Percentiles rank a stretch among this genome's conserved stretches.
These are phyloP conservation scores for Knoxdaviesia capensis DNA, from an alignment of 2,329 filamentous ascomycete genomes.

Conservation along the genomic window DNA sequence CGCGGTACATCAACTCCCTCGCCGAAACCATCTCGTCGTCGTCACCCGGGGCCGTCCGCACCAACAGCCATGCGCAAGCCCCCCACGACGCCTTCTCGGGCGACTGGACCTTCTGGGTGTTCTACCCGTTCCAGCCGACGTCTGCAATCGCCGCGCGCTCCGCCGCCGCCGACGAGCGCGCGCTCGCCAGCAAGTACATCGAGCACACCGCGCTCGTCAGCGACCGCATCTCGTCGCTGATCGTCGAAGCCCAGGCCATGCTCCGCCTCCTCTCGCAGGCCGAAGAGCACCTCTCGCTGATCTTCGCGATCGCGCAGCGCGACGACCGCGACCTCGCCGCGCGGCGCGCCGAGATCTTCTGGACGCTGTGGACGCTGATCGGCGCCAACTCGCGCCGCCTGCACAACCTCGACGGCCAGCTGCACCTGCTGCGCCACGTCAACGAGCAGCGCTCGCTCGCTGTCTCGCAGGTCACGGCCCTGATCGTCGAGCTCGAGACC, in stretches of 20 bases:
- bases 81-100: constrained; percentile 10
- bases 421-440: constrained; percentile 45
- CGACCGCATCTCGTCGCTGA: constrained; percentile 46
- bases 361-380: constrained; percentile 52
- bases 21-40: constrained; percentile 12
- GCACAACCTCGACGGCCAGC: constrained; percentile 39
- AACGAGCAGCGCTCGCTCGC: constrained; percentile 43
- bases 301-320: constrained; percentile 46
- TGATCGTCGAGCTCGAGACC: constrained; percentile 52
- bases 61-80: constrained; percentile 3
- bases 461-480: constrained; percentile 44
- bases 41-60: constrained; percentile 10
- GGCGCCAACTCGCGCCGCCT: constrained; percentile 45
- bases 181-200: constrained; percentile 54
- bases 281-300: constrained; percentile 48
- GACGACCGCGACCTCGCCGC: constrained; percentile 38
- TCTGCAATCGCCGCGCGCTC: constrained; percentile 8
- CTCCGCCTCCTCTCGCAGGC: constrained; percentile 44
- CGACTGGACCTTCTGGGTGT: constrained; percentile 21
- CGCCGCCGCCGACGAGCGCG: constrained; percentile 28
- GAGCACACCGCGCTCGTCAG: constrained; percentile 50
- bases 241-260: constrained; percentile 49
- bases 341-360: constrained; percentile 45
- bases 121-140: constrained; percentile 40
- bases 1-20: constrained; percentile 46